Base-by-base conservation (phyloP, 306 rosid species). In the Glycine latifolia region DNA sequence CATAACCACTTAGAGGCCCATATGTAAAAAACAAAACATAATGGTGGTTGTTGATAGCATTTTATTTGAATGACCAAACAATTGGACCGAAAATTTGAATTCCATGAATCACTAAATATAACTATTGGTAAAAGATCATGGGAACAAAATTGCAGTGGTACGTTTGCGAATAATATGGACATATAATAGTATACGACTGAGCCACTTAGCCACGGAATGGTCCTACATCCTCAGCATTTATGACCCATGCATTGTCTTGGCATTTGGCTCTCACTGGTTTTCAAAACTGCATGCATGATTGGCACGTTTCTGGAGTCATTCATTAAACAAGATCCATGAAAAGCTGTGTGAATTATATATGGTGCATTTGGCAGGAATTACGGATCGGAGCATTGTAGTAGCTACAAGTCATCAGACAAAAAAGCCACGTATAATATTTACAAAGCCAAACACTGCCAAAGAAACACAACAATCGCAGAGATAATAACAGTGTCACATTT, bases 191-290 rank as follows among this genome's bases (percentile, higher is more conserved):
- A 41, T 20, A 5, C 56, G 6, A 55, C 15, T 67, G 47, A 54
- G 41, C 33, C 12, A 68, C 44, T 20, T 10, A 14, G 46, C 33
- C 69, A 20, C 15, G 41, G 72, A 62, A 80, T 71, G 76, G 80
- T 66, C 70, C 70, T 66, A 54, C 70, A 81, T n/a, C 62, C 73
- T 82, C 53, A 14, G 47, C 67, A 83, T 71, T 83, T 17, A 61
- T 76, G 33, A 71, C 44, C 59, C 67, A 7, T 59, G 66, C 50
- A 76, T 58, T 59, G 80, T 52, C 72, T 56, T 15, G 39, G 35
- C 35, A 67, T 56, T 67, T 58, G 72, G 49, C 44, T 76, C 59
- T 41, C 56, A 48, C 54, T 50, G 5, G 37, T 35, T 73, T 73
- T 74, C 79, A 8, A 43, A 70, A 54, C 72, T 17, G 31, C 81